Evolutionary conservation across 2,329 filamentous ascomycete species (phyloP), one percentile per base, ranked within the genome.

Genomic region (Fusarium verticillioides): DNA sequence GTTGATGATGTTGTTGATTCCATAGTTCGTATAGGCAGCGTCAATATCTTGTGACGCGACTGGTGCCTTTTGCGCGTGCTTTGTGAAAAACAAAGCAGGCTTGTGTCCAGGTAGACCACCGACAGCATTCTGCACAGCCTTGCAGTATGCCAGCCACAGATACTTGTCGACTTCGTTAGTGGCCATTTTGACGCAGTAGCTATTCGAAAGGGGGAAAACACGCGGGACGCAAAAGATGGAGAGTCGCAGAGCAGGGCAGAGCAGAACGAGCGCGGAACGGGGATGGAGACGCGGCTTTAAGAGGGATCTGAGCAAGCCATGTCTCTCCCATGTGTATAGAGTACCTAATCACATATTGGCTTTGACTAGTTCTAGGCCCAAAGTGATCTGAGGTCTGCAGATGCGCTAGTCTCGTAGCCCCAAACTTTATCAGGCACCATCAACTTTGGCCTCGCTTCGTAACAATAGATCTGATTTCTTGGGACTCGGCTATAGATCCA

Each of bases 41-140:
- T 74, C 57, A 8, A 74, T 72, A 36, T 65, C 53, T 11, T 60
- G 54, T 11, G 72, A 74, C 1, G 72, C 71, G 23, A 74, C 60
- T 7, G 72, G 72, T 15, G 72, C 72, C 13, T 74, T 74, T 32
- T 74, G 72, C 15, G 72, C 72, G 26, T 72, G 60, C n/a, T 72
- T 74, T 57, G 72, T 74, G 37, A 74, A 74, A 36, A 74, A 74
- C 28, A 74, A 21, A 8, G 72, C 72, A n/a, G 72, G 72, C 49
- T 69, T 74, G 23, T 74, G 72, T 32, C 72, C 72, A 18, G 72
- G 72, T 1, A 74, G 68, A 5, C 72, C 72, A 32, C 72, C 72
- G 16, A 72, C 72, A 21, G 63, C 63, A 39, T 74, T 74, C 43
- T 74, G 71, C 6, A 74, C 60, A 28, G 49, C 63, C 26, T 74